Conservation (phyloP, 495 filamentous ascomycete genomes). For the Talaromyces wortmannii region DNA sequence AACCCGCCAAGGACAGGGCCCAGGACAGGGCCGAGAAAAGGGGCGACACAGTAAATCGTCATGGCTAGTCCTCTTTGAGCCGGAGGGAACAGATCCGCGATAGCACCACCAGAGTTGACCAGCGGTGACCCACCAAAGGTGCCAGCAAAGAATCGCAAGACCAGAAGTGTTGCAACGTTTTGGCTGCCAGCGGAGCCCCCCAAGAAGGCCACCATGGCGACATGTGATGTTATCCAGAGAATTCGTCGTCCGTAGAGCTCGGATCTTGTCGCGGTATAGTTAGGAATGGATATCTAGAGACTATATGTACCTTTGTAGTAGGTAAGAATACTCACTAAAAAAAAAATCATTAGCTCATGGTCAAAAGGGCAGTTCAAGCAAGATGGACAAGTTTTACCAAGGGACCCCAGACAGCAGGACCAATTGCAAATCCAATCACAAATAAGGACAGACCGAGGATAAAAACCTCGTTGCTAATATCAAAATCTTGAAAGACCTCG, state of each 20-base stretch:
- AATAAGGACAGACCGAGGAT: constrained; percentile 43
- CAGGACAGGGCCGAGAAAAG: constrained; percentile 48
- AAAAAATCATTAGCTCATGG: not conserved
- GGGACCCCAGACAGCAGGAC: constrained; percentile 32
- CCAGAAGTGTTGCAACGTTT: constrained; percentile 51
- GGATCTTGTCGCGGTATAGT: constrained; percentile 7
- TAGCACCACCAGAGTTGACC: constrained; percentile 51
- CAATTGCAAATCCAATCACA: constrained; percentile 42
- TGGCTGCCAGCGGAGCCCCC: constrained; percentile 48
- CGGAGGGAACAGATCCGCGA: constrained; percentile 51
- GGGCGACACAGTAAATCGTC: constrained; percentile 41
- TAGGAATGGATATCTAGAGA: not conserved
- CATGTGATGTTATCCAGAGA: constrained; percentile 5
- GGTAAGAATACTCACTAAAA: not conserved
- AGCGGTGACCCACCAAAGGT: constrained; percentile 53
- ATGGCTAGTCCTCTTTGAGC: constrained; percentile 44
- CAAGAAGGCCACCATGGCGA: constrained; percentile 46
- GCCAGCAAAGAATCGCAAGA: constrained; percentile 60
- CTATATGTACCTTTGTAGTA: not conserved
- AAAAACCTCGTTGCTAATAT: constrained; percentile 30
- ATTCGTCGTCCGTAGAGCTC: constrained; percentile 51
- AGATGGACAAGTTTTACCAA: constrained; percentile 39
- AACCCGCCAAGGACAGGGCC: constrained; percentile 48
- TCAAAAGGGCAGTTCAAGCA: not conserved
- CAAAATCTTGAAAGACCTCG: constrained; percentile 31